A percentile compares a stretch with the other conserved stretches of the same genome.
phyloP scores from a whole-genome alignment of 208 protist species.

The Leishmania arabica region DNA sequence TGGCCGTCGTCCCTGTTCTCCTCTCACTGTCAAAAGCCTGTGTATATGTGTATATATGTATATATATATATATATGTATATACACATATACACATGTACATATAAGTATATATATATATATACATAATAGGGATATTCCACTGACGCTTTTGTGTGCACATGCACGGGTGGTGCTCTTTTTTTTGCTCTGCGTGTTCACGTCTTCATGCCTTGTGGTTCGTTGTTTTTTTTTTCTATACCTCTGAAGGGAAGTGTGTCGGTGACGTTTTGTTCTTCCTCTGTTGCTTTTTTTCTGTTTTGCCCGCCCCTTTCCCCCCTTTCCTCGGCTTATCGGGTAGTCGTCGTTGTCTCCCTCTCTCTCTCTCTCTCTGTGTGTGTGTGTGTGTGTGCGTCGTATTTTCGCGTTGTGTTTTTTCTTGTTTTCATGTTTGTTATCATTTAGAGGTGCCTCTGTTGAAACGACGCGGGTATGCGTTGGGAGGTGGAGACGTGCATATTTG shows the following conservation, averaged over 20 bases:
- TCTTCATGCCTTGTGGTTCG: background rate
- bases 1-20: background rate
- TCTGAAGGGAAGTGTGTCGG: too few relatives aligned
- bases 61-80: background rate
- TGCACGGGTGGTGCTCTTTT: background rate
- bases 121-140: background rate
- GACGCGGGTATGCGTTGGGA: background rate
- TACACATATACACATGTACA: background rate
- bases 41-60: background rate
- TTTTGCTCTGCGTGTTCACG: background rate
- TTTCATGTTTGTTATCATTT: background rate
- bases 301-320: too few relatives aligned
- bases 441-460: background rate
- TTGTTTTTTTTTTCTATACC: background rate
- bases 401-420: background rate
- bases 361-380: too few relatives aligned
- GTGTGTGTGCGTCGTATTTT: background rate
- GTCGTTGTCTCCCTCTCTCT: background rate
- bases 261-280: background rate
- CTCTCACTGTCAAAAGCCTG: background rate
- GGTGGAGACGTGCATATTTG: background rate
- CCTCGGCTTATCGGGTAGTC: background rate
- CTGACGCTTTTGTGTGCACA: background rate
- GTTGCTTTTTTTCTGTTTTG: background rate
- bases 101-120: background rate